Evolutionary conservation across 768 basidiomycete genomes (phyloP).

Genomic region (Podaxis carcinomalis): DNA sequence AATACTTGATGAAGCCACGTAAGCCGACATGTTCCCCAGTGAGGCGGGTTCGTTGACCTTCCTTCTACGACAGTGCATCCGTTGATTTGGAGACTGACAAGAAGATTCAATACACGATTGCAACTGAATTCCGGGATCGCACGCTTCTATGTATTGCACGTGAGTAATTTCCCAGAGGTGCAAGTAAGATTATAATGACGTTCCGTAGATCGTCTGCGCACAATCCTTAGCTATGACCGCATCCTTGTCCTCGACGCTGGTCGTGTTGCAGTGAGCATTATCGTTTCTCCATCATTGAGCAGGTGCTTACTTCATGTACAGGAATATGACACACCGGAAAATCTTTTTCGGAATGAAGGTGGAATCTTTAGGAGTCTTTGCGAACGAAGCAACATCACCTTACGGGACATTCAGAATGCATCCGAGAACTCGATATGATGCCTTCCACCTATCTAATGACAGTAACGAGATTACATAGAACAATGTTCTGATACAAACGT

Average conservation of each 20-base stretch:
- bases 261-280: conserved; percentile 39
- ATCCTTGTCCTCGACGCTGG: conserved; percentile 69
- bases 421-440: neutral
- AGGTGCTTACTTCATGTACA: conserved; percentile 13
- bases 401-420: conserved; percentile 14
- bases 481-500: too few relatives aligned
- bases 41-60: neutral
- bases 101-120: conserved; percentile 80
- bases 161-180: conserved; percentile 30
- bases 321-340: conserved; percentile 58
- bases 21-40: conserved; percentile 4
- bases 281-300: neutral
- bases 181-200: conserved; percentile 14
- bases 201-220: conserved; percentile 59
- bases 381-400: conserved; percentile 22
- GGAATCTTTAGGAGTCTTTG: conserved; percentile 66
- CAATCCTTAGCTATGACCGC: conserved; percentile 71
- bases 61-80: conserved; percentile 38
- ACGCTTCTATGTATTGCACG: conserved; percentile 79
- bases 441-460: neutral
- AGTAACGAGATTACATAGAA: neutral
- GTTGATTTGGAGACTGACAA: conserved; percentile 78
- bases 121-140: conserved; percentile 63
- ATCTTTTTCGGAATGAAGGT: conserved; percentile 39
- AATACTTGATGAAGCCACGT: conserved; percentile 77